Conservation (phyloP, 768 basidiomycete species). For the Paxillus ammoniavirescens region DNA sequence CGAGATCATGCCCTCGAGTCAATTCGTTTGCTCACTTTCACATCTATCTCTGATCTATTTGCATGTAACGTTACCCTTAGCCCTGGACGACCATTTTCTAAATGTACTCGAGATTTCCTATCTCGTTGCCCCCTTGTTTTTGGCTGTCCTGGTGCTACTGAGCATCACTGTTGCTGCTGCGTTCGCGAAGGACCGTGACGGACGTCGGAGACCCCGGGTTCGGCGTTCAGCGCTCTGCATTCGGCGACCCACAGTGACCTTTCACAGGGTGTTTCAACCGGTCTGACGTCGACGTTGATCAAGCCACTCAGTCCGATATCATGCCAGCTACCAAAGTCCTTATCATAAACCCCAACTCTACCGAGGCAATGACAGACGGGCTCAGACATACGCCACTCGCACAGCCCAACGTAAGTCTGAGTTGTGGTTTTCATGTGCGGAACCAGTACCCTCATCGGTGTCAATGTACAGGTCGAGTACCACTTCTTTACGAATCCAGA, state of each 20-base stretch:
- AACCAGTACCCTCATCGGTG: not conserved
- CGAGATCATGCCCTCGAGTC: not conserved
- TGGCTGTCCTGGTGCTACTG: not conserved
- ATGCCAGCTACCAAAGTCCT: conserved; percentile 17
- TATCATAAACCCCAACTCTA: conserved; percentile 36
- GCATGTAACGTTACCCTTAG: not conserved
- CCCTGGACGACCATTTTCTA: not conserved
- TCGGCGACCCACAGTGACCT: too few relatives aligned
- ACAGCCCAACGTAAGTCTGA: not conserved
- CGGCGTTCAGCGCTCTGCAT: too few relatives aligned
- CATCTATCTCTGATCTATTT: not conserved
- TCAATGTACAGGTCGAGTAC: too few relatives aligned
- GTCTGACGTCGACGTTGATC: not conserved
- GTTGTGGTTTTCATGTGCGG: not conserved
- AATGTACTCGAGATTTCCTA: not conserved
- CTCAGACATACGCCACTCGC: conserved; percentile 7
- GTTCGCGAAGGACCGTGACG: too few relatives aligned
- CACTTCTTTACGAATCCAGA: conserved; percentile 12
- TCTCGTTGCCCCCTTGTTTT: not conserved
- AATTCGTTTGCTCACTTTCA: not conserved
- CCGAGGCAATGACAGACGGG: conserved; percentile 28
- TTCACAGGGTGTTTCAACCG: not conserved
- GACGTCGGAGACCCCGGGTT: too few relatives aligned
- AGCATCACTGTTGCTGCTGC: too few relatives aligned
- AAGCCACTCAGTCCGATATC: not conserved